Conservation (phyloP, 202 grass and related monocot species). For the Schoenoplectus tabernaemontani region DNA sequence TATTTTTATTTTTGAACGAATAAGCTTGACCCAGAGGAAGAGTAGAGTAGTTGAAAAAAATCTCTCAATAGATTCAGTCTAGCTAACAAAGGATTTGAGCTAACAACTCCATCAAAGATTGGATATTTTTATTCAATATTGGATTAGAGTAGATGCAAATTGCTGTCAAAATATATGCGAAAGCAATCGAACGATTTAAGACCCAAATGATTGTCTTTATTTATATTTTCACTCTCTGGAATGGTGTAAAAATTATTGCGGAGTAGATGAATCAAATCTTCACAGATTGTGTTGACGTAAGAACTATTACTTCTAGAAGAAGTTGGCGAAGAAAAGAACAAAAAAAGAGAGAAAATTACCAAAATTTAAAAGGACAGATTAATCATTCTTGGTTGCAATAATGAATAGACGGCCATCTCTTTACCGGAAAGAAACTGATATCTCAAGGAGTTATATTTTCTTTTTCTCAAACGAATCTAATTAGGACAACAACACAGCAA, state of each 20-base stretch:
- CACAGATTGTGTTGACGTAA: neutral
- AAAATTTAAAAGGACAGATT: neutral
- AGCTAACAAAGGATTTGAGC: conserved; percentile 22
- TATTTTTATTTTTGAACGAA: neutral
- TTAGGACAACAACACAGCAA: neutral
- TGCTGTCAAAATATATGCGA: neutral
- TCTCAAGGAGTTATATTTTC: too few species aligned
- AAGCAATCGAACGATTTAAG: conserved; percentile 2
- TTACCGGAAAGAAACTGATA: too few species aligned
- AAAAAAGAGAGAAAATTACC: neutral
- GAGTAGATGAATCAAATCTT: conserved; percentile 22
- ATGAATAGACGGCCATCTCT: too few species aligned
- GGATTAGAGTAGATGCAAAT: neutral
- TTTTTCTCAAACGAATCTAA: conserved; percentile 3
- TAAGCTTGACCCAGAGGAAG: neutral
- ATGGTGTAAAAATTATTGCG: neutral
- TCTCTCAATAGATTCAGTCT: conserved; percentile 8
- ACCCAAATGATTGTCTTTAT: neutral
- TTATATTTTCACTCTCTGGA: neutral
- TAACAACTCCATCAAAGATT: conserved; percentile 26
- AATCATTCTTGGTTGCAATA: neutral
- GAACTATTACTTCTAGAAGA: neutral
- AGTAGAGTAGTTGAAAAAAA: conserved; percentile 14
- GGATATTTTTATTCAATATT: neutral
- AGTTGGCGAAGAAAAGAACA: neutral